Percentiles rank a stretch among this genome's conserved stretches.
phyloP scores from a whole-genome alignment of 2,329 filamentous ascomycete species.

The Neonectria neomacrospora region DNA sequence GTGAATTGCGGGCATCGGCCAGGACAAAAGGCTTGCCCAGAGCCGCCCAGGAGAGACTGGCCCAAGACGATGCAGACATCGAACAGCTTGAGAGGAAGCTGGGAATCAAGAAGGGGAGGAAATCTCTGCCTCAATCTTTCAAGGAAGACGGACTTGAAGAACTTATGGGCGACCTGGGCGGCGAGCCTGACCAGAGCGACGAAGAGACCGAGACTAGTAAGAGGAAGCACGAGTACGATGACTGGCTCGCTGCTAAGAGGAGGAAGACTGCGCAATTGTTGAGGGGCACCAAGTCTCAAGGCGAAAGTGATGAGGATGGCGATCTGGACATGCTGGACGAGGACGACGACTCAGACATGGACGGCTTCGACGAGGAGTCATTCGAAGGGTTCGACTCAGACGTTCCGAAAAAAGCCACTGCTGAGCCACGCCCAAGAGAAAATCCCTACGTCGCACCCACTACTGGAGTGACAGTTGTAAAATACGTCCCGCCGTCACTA shows the following conservation, averaged over 20 bases:
- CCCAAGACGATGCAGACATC: constrained; percentile 89
- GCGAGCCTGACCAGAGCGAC: constrained; percentile 55
- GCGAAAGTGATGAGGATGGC: constrained; percentile 42
- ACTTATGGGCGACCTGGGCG: constrained; percentile 73
- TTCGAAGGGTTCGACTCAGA: constrained; percentile 56
- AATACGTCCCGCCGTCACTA: constrained; percentile 91
- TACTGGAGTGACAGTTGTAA: constrained; percentile 60
- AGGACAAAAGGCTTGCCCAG: constrained; percentile 32
- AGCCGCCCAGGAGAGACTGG: constrained; percentile 65
- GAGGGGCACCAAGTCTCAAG: constrained; percentile 25
- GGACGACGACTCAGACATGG: constrained; percentile 44
- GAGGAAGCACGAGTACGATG: constrained; percentile 65
- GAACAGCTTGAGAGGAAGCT: constrained; percentile 87
- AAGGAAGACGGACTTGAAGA: constrained; percentile 86
- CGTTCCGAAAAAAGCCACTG: constrained; percentile 45
- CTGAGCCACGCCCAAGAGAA: constrained; percentile 69
- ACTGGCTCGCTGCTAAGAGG: constrained; percentile 70
- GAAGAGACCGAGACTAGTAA: constrained; percentile 68
- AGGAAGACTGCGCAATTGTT: constrained; percentile 54
- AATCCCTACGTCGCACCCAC: constrained; percentile 89
- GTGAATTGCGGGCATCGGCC: constrained; percentile 41
- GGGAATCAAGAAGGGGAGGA: constrained; percentile 80
- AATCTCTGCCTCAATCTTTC: constrained; percentile 77
- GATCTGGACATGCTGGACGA: constrained; percentile 41
- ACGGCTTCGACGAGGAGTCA: constrained; percentile 47